Evolutionary conservation across 495 filamentous ascomycete species (phyloP), one percentile per base, ranked within the genome.

Genomic region (Annulohypoxylon maeteangense): DNA sequence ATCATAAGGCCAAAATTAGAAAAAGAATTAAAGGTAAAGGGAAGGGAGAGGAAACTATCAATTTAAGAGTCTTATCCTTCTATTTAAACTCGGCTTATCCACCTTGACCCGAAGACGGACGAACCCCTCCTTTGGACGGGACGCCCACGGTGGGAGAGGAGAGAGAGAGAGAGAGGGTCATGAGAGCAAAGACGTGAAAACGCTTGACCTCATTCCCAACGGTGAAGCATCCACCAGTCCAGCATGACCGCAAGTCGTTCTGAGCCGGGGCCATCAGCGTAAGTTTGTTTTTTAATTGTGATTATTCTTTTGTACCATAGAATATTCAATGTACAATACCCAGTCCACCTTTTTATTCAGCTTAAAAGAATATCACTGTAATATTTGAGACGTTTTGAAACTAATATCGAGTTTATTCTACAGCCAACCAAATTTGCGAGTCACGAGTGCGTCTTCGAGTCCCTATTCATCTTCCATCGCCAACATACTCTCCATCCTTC

Each of bases 371-470:
- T n/a, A 11, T 18, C 23, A 7, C 14, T 29, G 25, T 14, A 53
- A 31, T 14, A 29, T 54, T 55, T 36, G 16, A 50, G 31, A 55
- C 65, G 40, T 23, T 56, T 40, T 45, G 55, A 40, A 25, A 56
- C 70, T 75, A 55, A 75, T 58, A 25, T 29, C 48, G 7, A 47
- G 42, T 60, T 38, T 60, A 27, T 65, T 20, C 18, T 53, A 56
- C 31, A 86, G 83, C 76, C 85, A 85, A 78, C 86, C 87, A 67
- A 91, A 91, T 76, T 78, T 91, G 70, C 82, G 89, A 73, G 84
- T 91, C 36, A 90, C 89, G 58, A 90, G 89, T 91, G 81, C 75
- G 82, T 78, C n/a, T 56, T 74, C 70, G 25, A 57, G 36, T 45
- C 60, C 60, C 40, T 25, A 23, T 27, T 16, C 61, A 34, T 23